Conservation (phyloP, 2,329 filamentous ascomycete genomes). For the Trichoderma atrobrunneum region DNA sequence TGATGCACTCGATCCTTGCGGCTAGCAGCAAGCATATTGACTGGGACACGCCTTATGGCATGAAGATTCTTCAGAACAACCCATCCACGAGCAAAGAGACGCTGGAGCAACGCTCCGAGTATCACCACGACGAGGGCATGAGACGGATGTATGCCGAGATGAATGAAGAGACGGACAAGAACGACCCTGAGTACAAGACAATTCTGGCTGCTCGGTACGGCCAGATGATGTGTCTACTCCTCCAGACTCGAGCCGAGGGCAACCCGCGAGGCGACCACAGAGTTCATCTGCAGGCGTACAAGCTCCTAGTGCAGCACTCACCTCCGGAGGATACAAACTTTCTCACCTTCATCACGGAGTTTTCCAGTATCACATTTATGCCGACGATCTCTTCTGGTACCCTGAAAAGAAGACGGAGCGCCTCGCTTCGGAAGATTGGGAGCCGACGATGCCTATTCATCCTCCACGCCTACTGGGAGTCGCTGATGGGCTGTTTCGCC, state of each 20-base stretch:
- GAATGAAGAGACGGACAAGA: conserved; percentile 39
- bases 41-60: conserved; percentile 55
- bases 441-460: conserved; percentile 41
- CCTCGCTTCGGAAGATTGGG: conserved; percentile 45
- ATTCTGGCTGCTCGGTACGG: conserved; percentile 56
- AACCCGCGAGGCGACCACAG: conserved; percentile 66
- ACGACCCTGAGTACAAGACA: conserved; percentile 44
- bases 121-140: conserved; percentile 56
- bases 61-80: conserved; percentile 50
- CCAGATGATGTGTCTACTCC: conserved; percentile 60
- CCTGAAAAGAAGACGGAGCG: conserved; percentile 38
- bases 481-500: conserved; percentile 75
- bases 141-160: conserved; percentile 50
- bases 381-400: conserved; percentile 59
- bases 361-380: conserved; percentile 81
- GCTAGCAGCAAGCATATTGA: conserved; percentile 76
- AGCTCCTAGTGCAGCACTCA: conserved; percentile 62
- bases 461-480: conserved; percentile 69
- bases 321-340: conserved; percentile 66
- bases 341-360: conserved; percentile 63
- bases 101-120: conserved; percentile 51
- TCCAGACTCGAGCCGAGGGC: conserved; percentile 57
- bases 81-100: conserved; percentile 45
- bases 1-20: conserved; percentile 89
- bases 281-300: conserved; percentile 74